Percentiles rank a stretch among this genome's conserved stretches.
phyloP scores from a whole-genome alignment of 1,139 yeast species.

The Blastobotrys raffinosifermentans region DNA sequence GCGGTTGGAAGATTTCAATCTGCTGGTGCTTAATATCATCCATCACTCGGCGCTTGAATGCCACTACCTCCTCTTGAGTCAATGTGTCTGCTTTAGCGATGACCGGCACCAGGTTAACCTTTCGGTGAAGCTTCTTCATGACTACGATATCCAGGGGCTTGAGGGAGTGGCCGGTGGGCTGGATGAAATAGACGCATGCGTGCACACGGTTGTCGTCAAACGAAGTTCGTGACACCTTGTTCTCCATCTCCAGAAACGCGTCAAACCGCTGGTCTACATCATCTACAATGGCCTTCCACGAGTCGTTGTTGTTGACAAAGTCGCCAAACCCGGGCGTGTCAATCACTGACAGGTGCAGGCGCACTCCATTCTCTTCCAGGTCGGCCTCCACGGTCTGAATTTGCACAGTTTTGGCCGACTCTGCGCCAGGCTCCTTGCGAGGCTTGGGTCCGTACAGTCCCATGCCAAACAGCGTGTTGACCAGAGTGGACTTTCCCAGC shows the following conservation, averaged over 20 bases:
- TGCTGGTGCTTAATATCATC: conserved; percentile 72
- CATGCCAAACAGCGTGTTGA: conserved; percentile 84
- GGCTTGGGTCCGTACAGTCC: conserved; percentile 48
- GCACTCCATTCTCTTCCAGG: conserved; percentile 91
- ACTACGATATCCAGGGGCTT: conserved; percentile 84
- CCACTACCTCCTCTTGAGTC: conserved; percentile 75
- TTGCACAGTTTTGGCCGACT: conserved; percentile 43
- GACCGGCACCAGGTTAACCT: conserved; percentile 89
- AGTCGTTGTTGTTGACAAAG: conserved; percentile 74
- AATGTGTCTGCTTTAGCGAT: conserved; percentile 93
- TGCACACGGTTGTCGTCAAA: conserved; percentile 87
- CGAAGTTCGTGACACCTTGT: conserved; percentile 71
- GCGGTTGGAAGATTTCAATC: conserved; percentile 76
- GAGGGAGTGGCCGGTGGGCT: conserved; percentile 94
- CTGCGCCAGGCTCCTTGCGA: conserved; percentile 32
- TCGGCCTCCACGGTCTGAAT: conserved; percentile 66
- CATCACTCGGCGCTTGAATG: conserved; percentile 64
- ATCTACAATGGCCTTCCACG: conserved; percentile 91
- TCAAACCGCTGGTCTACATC: conserved; percentile 87
- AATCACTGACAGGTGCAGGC: conserved; percentile 74
- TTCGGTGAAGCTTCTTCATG: conserved; percentile 83
- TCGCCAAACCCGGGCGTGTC: conserved; percentile 97
- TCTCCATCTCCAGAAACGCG: conserved; percentile 83
- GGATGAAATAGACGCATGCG: conserved; percentile 94
- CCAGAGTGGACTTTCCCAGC: conserved; percentile 86